Evolutionary conservation across 805 yeast genomes (phyloP).

Genomic region (Zygosaccharomyces bisporus): DNA sequence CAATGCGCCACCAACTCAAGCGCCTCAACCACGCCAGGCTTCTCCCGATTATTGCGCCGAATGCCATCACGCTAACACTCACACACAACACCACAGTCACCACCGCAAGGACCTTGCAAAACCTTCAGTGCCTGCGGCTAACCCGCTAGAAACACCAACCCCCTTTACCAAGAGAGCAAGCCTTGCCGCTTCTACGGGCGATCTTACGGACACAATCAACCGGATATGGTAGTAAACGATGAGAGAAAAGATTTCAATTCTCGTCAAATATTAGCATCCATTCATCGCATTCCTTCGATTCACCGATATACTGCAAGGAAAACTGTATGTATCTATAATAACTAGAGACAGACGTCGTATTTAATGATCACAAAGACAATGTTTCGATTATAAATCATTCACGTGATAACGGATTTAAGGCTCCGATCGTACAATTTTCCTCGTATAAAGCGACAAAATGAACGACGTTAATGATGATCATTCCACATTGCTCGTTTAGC

Average conservation of each 20-base stretch:
- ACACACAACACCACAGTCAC: constrained; percentile 1
- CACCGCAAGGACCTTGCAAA: constrained; percentile 4
- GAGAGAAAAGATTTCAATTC: not conserved
- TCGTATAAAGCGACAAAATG: not conserved
- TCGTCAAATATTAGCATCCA: not conserved
- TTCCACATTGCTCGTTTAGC: constrained; percentile 2
- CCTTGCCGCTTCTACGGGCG: constrained; percentile 7
- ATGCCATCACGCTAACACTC: constrained; percentile 11
- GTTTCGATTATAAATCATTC: not conserved
- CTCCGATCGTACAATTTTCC: not conserved
- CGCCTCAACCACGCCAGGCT: not conserved
- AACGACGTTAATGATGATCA: not conserved
- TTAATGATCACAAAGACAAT: not conserved
- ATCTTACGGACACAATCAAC: constrained; percentile 14
- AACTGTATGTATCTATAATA: not conserved
- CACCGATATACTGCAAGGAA: not conserved
- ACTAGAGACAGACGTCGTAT: not conserved
- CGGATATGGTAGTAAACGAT: constrained; percentile 10
- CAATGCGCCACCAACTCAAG: not conserved
- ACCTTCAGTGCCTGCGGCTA: constrained; percentile 15
- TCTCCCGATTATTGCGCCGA: constrained; percentile 13
- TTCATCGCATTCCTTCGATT: not conserved
- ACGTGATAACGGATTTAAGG: not conserved
- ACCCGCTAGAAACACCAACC: constrained; percentile 26
- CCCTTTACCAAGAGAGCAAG: constrained; percentile 15